Percentiles rank a stretch among this genome's conserved stretches.
phyloP scores from a whole-genome alignment of 352 stramenopile genomes.

The Globisporangium irregulare region DNA sequence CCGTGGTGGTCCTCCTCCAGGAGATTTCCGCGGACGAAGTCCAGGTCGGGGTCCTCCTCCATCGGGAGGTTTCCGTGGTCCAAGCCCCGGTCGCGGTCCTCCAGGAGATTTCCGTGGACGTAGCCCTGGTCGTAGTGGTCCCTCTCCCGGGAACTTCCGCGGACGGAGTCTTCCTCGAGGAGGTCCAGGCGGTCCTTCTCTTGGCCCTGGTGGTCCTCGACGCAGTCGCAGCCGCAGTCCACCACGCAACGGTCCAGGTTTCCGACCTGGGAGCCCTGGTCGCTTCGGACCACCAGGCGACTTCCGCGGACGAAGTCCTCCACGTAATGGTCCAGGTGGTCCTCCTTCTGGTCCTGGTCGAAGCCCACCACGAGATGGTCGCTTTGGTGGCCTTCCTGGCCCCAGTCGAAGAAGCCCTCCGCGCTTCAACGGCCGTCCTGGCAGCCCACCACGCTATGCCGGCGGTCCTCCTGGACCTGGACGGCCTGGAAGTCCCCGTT shows the following conservation, averaged over 20 bases:
- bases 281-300: conserved; percentile 17
- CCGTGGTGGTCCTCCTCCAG: conserved; percentile 16
- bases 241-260: conserved; percentile 12
- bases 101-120: conserved; percentile 10
- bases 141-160: no score
- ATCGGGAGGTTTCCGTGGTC: conserved; percentile 21
- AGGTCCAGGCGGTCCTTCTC: neutral
- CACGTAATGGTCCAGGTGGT: conserved; percentile 22
- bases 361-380: conserved; percentile 14
- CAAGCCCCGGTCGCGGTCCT: conserved; percentile 20
- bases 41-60: neutral
- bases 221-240: conserved; percentile 40
- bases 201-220: neutral
- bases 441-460: conserved; percentile 9
- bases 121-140: no score
- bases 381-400: conserved; percentile 1
- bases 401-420: neutral
- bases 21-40: conserved; percentile 13
- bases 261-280: conserved; percentile 12
- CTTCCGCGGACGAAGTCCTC: conserved; percentile 25
- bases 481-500: neutral
- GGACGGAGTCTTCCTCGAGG: neutral
- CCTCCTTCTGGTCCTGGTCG: conserved; percentile 18
- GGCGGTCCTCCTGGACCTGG: neutral
- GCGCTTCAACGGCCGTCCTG: neutral